A percentile compares a stretch with the other conserved stretches of the same genome.
These are phyloP conservation scores for Bruguiera parviflora DNA, from an alignment of 345 rosid genomes.

Conservation along the genomic window DNA sequence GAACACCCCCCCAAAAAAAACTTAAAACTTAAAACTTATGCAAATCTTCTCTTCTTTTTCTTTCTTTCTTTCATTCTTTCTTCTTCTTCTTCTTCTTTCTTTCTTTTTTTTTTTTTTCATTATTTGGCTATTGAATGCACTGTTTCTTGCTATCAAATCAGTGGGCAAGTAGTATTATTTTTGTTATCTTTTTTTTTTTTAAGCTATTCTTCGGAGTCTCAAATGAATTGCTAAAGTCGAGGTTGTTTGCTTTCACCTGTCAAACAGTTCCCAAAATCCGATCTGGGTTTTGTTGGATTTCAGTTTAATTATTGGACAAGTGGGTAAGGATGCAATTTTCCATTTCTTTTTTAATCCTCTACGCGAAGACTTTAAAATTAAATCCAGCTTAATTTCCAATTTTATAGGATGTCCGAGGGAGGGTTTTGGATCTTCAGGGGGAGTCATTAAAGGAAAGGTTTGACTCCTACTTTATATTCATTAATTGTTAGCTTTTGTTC, in stretches of 20 bases:
- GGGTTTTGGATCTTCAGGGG: slow-evolving; percentile 20
- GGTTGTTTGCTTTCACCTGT: neutral
- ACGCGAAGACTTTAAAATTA: neutral
- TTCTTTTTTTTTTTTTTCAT: too few relatives aligned
- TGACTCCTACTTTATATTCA: slow-evolving; percentile 28
- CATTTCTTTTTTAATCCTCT: neutral
- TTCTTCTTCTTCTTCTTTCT: too few relatives aligned
- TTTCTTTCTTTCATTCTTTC: too few relatives aligned
- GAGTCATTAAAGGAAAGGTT: slow-evolving; percentile 25
- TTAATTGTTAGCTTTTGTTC: neutral
- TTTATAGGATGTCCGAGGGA: too few relatives aligned
- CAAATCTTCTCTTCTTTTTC: too few relatives aligned
- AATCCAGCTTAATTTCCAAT: slow-evolving; percentile 23
- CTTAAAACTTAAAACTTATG: too few relatives aligned
- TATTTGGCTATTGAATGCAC: too few relatives aligned
- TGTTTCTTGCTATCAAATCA: too few relatives aligned
- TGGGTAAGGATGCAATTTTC: slow-evolving; percentile 10
- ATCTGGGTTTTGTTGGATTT: slow-evolving; percentile 25
- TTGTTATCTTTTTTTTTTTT: neutral
- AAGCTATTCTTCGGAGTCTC: slow-evolving; percentile 3
- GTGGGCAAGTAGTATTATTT: neutral
- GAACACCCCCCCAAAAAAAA: too few relatives aligned
- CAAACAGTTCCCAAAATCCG: slow-evolving; percentile 4
- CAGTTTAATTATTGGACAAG: slow-evolving; percentile 25
- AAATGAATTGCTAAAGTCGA: neutral